Evolutionary conservation across 345 rosid genomes (phyloP).

Genomic region (Capsella bursapastoris): DNA sequence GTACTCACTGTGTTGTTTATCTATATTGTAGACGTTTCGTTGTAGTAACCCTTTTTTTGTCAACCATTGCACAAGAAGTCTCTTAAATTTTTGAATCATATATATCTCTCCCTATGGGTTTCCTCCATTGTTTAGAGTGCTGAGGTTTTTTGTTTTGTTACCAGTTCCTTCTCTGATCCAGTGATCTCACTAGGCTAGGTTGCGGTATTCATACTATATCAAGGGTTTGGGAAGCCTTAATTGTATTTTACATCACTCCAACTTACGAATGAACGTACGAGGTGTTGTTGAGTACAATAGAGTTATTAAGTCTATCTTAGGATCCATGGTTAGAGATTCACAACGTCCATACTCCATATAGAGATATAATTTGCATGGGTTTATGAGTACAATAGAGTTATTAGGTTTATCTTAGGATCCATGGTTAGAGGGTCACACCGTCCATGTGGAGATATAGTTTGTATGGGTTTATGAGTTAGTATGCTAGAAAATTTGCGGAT

Average conservation of each 20-base stretch:
- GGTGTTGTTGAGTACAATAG: not conserved
- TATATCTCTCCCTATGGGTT: not conserved
- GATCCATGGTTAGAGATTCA: not conserved
- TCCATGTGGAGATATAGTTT: not conserved
- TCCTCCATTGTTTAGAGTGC: not conserved
- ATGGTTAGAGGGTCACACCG: not conserved
- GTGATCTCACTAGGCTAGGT: slow-evolving; percentile 13
- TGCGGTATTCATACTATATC: not conserved
- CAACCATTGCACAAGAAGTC: not conserved
- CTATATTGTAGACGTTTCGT: not conserved
- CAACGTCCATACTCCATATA: not conserved
- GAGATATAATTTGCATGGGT: slow-evolving; percentile 5
- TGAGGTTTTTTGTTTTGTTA: not conserved
- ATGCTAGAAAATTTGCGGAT: not conserved
- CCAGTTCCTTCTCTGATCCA: not conserved
- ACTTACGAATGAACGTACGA: not conserved
- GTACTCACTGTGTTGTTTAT: not conserved
- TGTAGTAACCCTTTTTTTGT: not conserved
- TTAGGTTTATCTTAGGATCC: not conserved
- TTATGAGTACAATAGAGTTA: not conserved
- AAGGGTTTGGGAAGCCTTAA: not conserved
- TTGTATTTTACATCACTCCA: not conserved
- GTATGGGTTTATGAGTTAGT: slow-evolving; percentile 13
- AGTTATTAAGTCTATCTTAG: not conserved
- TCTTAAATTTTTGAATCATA: not conserved